Evolutionary conservation across 805 yeast species (phyloP), one percentile per base, ranked within the genome.

Genomic region (Candida silvicultrix): DNA sequence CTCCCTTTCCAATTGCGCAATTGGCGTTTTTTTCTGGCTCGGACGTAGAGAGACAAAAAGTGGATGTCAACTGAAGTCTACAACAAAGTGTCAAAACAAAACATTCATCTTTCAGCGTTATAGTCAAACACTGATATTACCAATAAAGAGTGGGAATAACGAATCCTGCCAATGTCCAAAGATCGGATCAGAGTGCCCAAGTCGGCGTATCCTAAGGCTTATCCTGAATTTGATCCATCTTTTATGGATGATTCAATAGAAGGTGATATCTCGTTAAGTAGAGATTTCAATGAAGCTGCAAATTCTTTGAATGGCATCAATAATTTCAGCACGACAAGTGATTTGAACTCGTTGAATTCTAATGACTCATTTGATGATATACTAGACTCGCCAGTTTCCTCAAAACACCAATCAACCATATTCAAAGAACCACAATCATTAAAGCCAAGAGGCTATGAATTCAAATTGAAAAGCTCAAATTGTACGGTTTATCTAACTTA

Each of bases 371-470:
- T 56, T 38, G 60, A 56, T 32, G 58, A 54, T 2, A 18, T 54
- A 4, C 41, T 51, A 8, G 48, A 45, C 3, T 51, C 57, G 1
- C 50, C 53, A 6, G 5, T 35, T n/a, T 25, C 40, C 18, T 44
- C 55, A 8, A 32, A 56, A 15, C 52, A 53, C 41, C 41, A 44
- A 6, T 51, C 56, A 6, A 15, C 54, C 3, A 10, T 28, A 4
- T 53, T 55, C 38, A 48, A 42, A 36, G 57, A 53, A 32, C 46
- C 45, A 2, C 15, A 36, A 12, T 41, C 54, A 0, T 42, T 47
- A 2, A 50, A 49, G 8, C 60, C 61, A 2, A 47, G 60, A 19
- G 61, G 61, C 1, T 55, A 56, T 41, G 49, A 45, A 29, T 57
- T 57, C 44, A 50, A 46, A 21, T 37, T 57, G 18, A 54, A 53